Conservation (phyloP, 805 yeast species). For the Candida jianshihensis region DNA sequence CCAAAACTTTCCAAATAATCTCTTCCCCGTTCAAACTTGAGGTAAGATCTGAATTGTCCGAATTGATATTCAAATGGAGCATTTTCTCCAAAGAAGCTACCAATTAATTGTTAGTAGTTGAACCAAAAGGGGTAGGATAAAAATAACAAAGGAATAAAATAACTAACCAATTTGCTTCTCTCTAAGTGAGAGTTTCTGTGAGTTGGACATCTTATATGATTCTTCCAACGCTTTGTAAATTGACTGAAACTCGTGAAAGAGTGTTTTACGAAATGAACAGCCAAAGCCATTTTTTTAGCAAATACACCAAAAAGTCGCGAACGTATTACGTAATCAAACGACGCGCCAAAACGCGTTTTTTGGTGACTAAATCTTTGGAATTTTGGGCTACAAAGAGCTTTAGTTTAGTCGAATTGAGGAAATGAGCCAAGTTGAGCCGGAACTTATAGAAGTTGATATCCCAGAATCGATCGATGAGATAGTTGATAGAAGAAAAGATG, state of each 20-base stretch:
- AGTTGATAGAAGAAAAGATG: no score
- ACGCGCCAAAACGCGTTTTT: no score
- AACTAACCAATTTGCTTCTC: conserved; percentile 35
- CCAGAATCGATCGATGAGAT: no score
- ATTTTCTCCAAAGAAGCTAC: conserved; percentile 61
- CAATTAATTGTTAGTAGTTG: conserved; percentile 1
- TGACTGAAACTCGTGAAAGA: background rate
- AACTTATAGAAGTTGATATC: no score
- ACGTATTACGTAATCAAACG: no score
- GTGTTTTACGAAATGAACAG: background rate
- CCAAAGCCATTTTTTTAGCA: no score
- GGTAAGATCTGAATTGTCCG: conserved; percentile 42
- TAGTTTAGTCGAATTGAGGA: no score
- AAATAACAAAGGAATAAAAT: no score
- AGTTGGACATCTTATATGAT: conserved; percentile 14
- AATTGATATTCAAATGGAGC: conserved; percentile 72
- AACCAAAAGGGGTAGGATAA: background rate
- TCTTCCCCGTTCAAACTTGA: conserved; percentile 55
- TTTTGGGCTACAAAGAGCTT: no score
- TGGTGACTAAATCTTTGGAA: no score
- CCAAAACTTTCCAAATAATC: conserved; percentile 84
- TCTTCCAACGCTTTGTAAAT: background rate
- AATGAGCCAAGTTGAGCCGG: no score
- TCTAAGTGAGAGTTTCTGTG: conserved; percentile 26
- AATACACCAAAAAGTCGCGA: no score